Conservation (phyloP, 2,329 filamentous ascomycete genomes). For the Aspergillus caelatus region DNA sequence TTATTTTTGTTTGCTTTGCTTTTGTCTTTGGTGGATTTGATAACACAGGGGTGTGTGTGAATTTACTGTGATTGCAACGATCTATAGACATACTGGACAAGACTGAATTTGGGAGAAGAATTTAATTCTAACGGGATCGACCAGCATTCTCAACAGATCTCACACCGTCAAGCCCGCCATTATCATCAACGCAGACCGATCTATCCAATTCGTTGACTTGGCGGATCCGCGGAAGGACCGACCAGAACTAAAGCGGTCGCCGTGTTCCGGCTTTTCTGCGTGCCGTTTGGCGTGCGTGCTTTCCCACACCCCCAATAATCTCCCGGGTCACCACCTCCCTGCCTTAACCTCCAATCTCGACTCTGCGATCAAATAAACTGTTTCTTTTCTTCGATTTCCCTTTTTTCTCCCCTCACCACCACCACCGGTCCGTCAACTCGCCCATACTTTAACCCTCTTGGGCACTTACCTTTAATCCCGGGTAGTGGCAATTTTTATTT, state of each 20-base stretch:
- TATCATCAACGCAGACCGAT: conserved; percentile 14
- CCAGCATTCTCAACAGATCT: conserved; percentile 7
- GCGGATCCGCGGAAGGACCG: conserved; percentile 17
- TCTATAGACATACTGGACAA: not conserved
- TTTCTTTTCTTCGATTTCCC: conserved; percentile 15
- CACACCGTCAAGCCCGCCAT: conserved; percentile 8
- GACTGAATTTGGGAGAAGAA: not conserved
- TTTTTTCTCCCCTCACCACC: conserved; percentile 13
- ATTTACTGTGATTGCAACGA: not conserved
- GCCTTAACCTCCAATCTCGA: conserved; percentile 10
- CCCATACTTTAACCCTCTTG: conserved; percentile 10
- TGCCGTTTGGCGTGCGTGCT: conserved; percentile 16
- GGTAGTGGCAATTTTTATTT: conserved; percentile 18
- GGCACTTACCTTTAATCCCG: conserved; percentile 12
- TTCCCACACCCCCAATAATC: conserved; percentile 8
- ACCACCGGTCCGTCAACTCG: conserved; percentile 3
- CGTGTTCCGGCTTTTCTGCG: conserved; percentile 20
- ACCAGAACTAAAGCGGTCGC: conserved; percentile 19
- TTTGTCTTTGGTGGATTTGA: not conserved
- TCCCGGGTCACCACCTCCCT: conserved; percentile 5
- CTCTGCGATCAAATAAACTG: conserved; percentile 14
- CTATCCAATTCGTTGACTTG: conserved; percentile 15
- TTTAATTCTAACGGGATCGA: not conserved
- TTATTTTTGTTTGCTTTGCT: not conserved
- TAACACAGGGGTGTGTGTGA: not conserved